A percentile compares a stretch with the other conserved stretches of the same genome.
Conservation (phyloP, 2,329 filamentous ascomycete genomes). For the Pseudogymnoascus sp. region DNA sequence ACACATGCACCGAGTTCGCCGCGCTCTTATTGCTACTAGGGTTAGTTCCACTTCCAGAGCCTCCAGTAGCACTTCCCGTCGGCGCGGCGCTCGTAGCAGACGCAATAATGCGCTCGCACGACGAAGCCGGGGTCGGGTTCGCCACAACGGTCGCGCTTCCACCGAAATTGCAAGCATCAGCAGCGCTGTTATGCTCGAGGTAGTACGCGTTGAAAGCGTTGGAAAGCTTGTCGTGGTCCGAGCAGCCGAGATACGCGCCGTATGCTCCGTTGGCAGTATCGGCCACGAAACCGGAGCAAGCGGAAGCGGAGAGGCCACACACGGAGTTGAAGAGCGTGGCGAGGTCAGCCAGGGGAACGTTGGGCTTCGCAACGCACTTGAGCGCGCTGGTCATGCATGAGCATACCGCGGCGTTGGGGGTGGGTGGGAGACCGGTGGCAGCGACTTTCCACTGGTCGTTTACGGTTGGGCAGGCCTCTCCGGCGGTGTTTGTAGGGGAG, state of each 20-base stretch:
- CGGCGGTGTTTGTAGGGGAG: slow-evolving; percentile 34
- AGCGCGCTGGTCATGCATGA: slow-evolving; percentile 71
- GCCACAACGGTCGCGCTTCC: slow-evolving; percentile 51
- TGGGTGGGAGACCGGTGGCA: slow-evolving; percentile 62
- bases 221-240: slow-evolving; percentile 57
- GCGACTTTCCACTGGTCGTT: slow-evolving; percentile 32
- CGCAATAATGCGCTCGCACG: slow-evolving; percentile 25
- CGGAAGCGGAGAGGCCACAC: slow-evolving; percentile 39
- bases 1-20: background rate
- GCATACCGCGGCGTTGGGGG: slow-evolving; percentile 69
- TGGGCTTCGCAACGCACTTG: slow-evolving; percentile 54
- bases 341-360: slow-evolving; percentile 47
- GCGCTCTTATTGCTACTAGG: background rate
- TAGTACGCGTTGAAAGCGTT: slow-evolving; percentile 62
- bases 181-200: slow-evolving; percentile 24
- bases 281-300: slow-evolving; percentile 16
- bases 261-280: slow-evolving; percentile 60
- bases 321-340: slow-evolving; percentile 52
- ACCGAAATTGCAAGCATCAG: slow-evolving; percentile 59
- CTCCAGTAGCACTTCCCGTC: background rate
- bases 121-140: slow-evolving; percentile 43
- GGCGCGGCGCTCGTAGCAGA: background rate
- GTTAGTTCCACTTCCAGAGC: background rate
- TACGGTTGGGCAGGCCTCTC: slow-evolving; percentile 21
- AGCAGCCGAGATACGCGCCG: slow-evolving; percentile 71